Evolutionary conservation across 1,139 yeast species (phyloP).

Genomic region (Candida sp.): DNA sequence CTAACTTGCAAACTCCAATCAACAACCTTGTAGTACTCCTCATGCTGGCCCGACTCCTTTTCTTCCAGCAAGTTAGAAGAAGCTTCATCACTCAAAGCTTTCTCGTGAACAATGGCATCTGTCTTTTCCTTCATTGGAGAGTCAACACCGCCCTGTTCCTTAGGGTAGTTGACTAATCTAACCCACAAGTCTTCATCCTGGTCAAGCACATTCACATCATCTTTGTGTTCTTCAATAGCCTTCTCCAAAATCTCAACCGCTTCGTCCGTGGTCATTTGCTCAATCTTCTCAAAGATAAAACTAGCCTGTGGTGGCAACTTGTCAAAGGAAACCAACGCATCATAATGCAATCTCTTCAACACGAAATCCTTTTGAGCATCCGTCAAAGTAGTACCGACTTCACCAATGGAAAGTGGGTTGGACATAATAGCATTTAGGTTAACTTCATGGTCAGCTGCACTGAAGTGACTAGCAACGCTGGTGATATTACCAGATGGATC

Average conservation of each 20-base stretch:
- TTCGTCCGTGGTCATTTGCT: slow-evolving; percentile 22
- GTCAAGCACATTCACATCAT: slow-evolving; percentile 19
- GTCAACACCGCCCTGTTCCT: too few relatives aligned
- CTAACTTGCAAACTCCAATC: slow-evolving; percentile 43
- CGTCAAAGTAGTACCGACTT: slow-evolving; percentile 28
- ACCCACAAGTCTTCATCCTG: neutral
- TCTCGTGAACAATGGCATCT: too few relatives aligned
- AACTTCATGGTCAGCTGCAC: slow-evolving; percentile 17
- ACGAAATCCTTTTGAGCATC: slow-evolving; percentile 29
- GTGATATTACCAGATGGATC: neutral
- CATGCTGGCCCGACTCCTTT: too few relatives aligned
- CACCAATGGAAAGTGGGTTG: slow-evolving; percentile 24
- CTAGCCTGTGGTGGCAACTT: slow-evolving; percentile 29
- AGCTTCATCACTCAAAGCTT: too few relatives aligned
- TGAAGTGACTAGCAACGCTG: slow-evolving; percentile 6
- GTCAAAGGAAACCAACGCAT: slow-evolving; percentile 26
- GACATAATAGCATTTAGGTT: slow-evolving; percentile 22
- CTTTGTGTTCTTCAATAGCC: slow-evolving; percentile 21
- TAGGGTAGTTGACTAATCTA: neutral
- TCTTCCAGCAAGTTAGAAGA: too few relatives aligned
- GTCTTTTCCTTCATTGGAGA: too few relatives aligned
- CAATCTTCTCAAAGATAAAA: slow-evolving; percentile 34
- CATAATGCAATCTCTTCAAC: slow-evolving; percentile 30
- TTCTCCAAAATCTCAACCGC: slow-evolving; percentile 23
- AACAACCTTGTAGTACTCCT: slow-evolving; percentile 15